Evolutionary conservation across 1,284 basidiomycete genomes (phyloP).

Genomic region (Clitocybe nebularis): DNA sequence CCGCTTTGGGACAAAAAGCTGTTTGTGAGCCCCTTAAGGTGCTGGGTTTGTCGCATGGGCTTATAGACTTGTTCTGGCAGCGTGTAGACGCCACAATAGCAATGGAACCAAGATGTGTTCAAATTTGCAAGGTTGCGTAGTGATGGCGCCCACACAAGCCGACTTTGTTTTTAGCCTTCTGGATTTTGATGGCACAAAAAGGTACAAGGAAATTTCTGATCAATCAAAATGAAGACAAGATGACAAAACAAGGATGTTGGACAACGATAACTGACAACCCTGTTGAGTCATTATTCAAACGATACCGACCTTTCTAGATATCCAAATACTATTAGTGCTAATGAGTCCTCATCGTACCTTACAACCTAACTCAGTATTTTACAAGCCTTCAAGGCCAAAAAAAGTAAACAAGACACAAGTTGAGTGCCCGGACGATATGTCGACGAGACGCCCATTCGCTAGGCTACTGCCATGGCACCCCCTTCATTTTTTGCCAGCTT

Average conservation of each 20-base stretch:
- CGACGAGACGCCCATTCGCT: too few species aligned
- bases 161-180: too few species aligned
- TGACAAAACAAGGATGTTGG: too few species aligned
- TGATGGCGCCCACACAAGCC: neutral
- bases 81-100: too few species aligned
- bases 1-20: slow-evolving; percentile 14
- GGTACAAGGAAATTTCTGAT: too few species aligned
- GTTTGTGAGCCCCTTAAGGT: slow-evolving; percentile 3
- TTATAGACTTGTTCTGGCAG: slow-evolving; percentile 3
- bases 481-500: slow-evolving; percentile 64
- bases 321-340: too few species aligned
- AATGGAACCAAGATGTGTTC: slow-evolving; percentile 1
- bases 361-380: neutral
- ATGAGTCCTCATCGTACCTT: neutral
- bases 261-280: too few species aligned
- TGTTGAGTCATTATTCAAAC: too few species aligned
- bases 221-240: too few species aligned
- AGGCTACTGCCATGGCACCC: neutral
- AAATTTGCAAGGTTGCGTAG: slow-evolving; percentile 2
- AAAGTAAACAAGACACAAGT: neutral
- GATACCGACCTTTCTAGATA: too few species aligned
- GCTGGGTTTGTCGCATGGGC: neutral
- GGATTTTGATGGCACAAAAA: too few species aligned
- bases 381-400: neutral
- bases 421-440: slow-evolving; percentile 3